Conservation (phyloP, 331 rosid genomes). For the Pyracantha coccinea region DNA sequence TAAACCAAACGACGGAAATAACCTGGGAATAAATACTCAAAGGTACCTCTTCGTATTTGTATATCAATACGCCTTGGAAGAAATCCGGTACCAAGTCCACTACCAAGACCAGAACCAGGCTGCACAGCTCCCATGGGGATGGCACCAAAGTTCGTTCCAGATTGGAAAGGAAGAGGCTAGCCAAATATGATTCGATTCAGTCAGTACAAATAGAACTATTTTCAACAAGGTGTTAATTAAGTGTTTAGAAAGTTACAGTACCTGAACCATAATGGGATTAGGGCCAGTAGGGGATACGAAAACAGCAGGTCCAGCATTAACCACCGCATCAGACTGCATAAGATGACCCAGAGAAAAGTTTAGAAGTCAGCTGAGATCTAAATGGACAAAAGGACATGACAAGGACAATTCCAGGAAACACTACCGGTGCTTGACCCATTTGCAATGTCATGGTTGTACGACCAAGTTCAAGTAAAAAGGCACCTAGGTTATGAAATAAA, state of each 20-base stretch:
- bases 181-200: constrained; percentile 31
- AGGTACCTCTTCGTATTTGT: constrained; percentile 86
- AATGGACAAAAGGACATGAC: constrained; percentile 17
- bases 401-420: constrained; percentile 19
- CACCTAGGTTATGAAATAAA: constrained; percentile 74
- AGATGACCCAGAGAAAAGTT: constrained; percentile 16
- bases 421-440: constrained; percentile 83
- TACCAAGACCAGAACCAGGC: constrained; percentile 53
- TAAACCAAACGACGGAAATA: not conserved
- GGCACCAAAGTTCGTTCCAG: constrained; percentile 61
- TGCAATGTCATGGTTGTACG: constrained; percentile 87
- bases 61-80: constrained; percentile 92
- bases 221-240: constrained; percentile 10
- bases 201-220: constrained; percentile 29
- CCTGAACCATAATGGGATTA: constrained; percentile 99
- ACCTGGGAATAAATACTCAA: not conserved
- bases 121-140: constrained; percentile 69
- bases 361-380: constrained; percentile 6
- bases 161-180: constrained; percentile 94
- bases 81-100: constrained; percentile 58
- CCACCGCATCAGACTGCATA: constrained; percentile 87
- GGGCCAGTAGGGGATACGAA: constrained; percentile 87
- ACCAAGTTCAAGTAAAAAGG: constrained; percentile 91
- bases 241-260: constrained; percentile 9
- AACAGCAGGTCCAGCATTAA: constrained; percentile 96